phyloP scores from a whole-genome alignment of 2,329 filamentous ascomycete species.

The Colletotrichum tropicicola region DNA sequence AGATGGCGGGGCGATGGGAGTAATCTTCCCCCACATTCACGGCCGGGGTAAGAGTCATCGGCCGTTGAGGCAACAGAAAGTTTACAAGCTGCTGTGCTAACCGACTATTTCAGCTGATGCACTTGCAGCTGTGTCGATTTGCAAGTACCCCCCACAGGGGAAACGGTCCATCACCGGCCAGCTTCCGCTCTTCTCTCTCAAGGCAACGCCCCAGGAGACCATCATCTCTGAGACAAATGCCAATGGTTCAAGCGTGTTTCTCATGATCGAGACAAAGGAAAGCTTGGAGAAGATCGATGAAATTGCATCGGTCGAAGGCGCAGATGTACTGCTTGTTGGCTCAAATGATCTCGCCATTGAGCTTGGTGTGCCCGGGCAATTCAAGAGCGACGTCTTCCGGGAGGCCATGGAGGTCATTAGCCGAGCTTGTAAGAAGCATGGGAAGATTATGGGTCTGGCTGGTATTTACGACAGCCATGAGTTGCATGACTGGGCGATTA shows the following conservation, averaged over 20 bases:
- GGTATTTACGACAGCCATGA: conserved; percentile 34
- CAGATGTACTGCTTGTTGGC: conserved; percentile 43
- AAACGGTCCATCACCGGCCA: conserved; percentile 37
- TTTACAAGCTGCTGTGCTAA: no score
- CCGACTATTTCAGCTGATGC: conserved; percentile 38
- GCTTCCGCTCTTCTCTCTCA: conserved; percentile 34
- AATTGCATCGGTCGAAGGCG: conserved; percentile 40
- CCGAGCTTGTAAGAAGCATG: conserved; percentile 31
- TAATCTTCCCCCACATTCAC: conserved; percentile 38
- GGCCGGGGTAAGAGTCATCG: neutral
- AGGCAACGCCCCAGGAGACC: conserved; percentile 33
- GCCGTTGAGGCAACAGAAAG: neutral
- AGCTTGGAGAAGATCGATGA: conserved; percentile 36
- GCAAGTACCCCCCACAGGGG: conserved; percentile 36
- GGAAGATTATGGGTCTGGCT: conserved; percentile 35
- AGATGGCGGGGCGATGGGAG: conserved; percentile 36
- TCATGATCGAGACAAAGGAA: conserved; percentile 39
- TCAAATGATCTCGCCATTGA: conserved; percentile 40
- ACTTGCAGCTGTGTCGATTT: conserved; percentile 35
- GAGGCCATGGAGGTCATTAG: conserved; percentile 30
- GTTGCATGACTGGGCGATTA: conserved; percentile 32
- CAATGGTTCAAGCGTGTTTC: conserved; percentile 34
- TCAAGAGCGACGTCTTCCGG: conserved; percentile 30
- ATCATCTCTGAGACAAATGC: conserved; percentile 35
- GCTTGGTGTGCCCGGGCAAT: conserved; percentile 35